Evolutionary conservation across 495 filamentous ascomycete genomes (phyloP), one percentile per base, ranked within the genome.

Genomic region (Amphirosellinia nigrospora): DNA sequence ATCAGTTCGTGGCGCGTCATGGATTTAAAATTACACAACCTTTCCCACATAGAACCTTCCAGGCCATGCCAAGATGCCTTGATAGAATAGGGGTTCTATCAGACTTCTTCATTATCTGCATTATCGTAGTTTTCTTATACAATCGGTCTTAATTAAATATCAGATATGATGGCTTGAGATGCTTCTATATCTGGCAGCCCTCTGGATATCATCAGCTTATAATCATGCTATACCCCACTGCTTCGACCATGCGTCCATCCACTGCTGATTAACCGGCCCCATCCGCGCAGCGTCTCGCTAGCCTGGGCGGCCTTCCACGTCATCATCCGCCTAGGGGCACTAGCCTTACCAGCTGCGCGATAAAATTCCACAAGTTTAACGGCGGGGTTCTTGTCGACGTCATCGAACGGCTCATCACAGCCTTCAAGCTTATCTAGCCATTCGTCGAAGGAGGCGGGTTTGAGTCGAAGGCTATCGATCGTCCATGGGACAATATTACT

Each of bases 221-320:
- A 7, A n/a, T 59, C 55, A 59, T 39, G 28, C 15, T 30, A 59
- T 19, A 8, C 46, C 68, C 34, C 34, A 38, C 16, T 60, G 75
- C 23, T 66, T 63, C 55, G 80, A 26, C 78, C 78, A 82, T 7
- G 53, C 38, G 5, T 71, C 50, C 72, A 80, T 75, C 75, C 75
- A 75, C 19, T 70, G 66, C 38, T 32, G 19, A 19, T 63, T 71
- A 4, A 79, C 77, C 1, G 72, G 36, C 10, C 66, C 65, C 7
- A 74, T 32, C 46, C 46, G 9, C 38, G 21, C 16, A 79, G 26
- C 46, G 67, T 70, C 9, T 61, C 38, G 8, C 46, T 64, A 32
- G 39, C 32, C 11, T 59, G 34, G 4, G 45, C 56, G 30, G 30
- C 64, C 56, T 41, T 39, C 26, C 69, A 60, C 32, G 58, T 58